A percentile compares a stretch with the other conserved stretches of the same genome.
Conservation (phyloP, 1,139 yeast species). For the Saccharomyces pastorianus region DNA sequence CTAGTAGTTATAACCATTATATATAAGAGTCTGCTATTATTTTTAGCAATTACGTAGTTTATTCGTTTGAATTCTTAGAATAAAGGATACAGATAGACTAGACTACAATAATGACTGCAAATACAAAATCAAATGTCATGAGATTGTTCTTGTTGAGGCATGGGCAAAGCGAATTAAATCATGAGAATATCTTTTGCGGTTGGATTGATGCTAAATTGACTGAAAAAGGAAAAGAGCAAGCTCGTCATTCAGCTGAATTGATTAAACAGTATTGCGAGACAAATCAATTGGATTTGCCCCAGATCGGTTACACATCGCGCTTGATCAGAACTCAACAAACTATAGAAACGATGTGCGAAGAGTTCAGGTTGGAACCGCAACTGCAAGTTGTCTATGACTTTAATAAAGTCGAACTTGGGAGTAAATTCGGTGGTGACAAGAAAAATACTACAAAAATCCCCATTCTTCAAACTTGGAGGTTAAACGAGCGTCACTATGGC, state of each 20-base stretch:
- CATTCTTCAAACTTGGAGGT: constrained; percentile 47
- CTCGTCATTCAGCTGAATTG: constrained; percentile 49
- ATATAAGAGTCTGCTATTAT: background rate
- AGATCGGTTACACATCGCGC: constrained; percentile 56
- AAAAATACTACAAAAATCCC: constrained; percentile 14
- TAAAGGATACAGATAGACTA: background rate
- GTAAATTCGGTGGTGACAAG: background rate
- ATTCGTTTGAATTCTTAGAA: too few species aligned
- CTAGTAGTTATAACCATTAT: too few species aligned
- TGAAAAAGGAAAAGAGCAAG: constrained; percentile 54
- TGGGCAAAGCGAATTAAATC: constrained; percentile 71
- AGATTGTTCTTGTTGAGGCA: constrained; percentile 41
- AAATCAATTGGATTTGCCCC: constrained; percentile 35
- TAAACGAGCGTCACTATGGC: constrained; percentile 77
- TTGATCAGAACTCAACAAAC: constrained; percentile 60
- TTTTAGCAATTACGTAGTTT: background rate
- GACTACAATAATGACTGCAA: background rate
- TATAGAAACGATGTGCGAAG: constrained; percentile 49
- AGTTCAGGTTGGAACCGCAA: constrained; percentile 30
- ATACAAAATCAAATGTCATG: constrained; percentile 5
- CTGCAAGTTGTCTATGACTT: constrained; percentile 9
- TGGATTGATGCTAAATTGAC: constrained; percentile 73
- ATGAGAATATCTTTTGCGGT: constrained; percentile 65
- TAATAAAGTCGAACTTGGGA: constrained; percentile 1
- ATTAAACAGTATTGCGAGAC: constrained; percentile 33